Conservation (phyloP, 2,329 filamentous ascomycete genomes). For the Aspergillus costaricaensis region DNA sequence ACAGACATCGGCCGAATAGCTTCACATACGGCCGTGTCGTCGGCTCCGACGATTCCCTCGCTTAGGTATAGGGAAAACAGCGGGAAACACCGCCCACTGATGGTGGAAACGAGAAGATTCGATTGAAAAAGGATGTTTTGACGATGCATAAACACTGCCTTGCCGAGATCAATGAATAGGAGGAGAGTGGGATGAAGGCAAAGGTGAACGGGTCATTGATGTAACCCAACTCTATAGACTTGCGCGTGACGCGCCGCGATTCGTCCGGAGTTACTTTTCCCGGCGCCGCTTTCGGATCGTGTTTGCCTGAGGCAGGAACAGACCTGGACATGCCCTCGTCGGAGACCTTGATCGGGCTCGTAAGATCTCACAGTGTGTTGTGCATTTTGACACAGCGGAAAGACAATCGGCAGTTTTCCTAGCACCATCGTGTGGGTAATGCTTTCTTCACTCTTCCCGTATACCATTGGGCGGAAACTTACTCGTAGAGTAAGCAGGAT, state of each 20-base stretch:
- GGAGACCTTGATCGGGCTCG: neutral
- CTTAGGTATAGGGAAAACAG: neutral
- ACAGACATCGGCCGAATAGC: conserved; percentile 5
- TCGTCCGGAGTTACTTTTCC: conserved; percentile 2
- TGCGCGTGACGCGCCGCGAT: neutral
- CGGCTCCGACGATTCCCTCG: neutral
- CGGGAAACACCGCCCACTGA: neutral
- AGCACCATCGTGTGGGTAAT: neutral
- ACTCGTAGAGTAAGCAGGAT: neutral
- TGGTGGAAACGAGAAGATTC: neutral
- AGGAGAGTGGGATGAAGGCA: neutral
- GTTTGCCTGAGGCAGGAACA: neutral
- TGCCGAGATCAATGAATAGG: neutral
- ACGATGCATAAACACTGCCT: neutral
- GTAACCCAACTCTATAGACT: neutral
- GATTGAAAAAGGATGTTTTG: too few relatives aligned
- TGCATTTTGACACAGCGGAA: neutral
- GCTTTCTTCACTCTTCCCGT: neutral
- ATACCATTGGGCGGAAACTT: neutral
- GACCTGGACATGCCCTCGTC: neutral
- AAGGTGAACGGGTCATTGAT: conserved; percentile 3
- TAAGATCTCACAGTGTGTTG: neutral
- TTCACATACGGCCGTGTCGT: neutral
- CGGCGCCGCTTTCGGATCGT: neutral
- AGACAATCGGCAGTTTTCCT: neutral